Base-by-base conservation (phyloP, 306 rosid species). In the Dalbergia cultrata region DNA sequence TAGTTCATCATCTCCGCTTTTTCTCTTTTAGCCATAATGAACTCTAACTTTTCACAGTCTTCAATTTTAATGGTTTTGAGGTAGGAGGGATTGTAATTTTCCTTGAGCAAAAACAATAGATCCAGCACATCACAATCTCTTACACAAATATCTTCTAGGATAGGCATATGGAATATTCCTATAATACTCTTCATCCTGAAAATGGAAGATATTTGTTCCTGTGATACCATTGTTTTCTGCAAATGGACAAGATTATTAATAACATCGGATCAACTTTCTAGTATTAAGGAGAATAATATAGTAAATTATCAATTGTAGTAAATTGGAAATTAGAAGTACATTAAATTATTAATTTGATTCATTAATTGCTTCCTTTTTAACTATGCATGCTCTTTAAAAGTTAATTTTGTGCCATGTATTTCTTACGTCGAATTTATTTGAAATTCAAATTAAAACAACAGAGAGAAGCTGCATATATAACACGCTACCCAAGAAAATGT, bases 1-100 rank as follows among this genome's bases (percentile, higher is more conserved):
- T 3, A 5, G 65, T 19, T 53, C 12, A 22, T 67, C 33, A 26
- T 6, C 7, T 60, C 45, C 5, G 9, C 2, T 16, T 4, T 59
- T 50, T 56, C 79, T 74, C n/a, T n/a, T 22, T 13, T 21, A 54
- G 13, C 18, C 18, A 37, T 9, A 1, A 67, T 37, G 10, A 31
- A 9, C 22, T 52, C 70, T 53, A 77, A 56, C 14, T 54, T 77
- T 3, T 13, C 14, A 53, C 45, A 56, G 0, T 0, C 0, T 19
- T 56, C 41, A 53, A 77, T 37, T 53, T 3, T 18, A 39, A 77
- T 41, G 10, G 26, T 53, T 43, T 77, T 54, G 22, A 77, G 1
- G n/a, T 41, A 2, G 8, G 50, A 44, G 3, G 53, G 47, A 31
- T 31, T n/a, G 31, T 26, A 14, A 1, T 74, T 59, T 75, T 61